phyloP scores from a whole-genome alignment of 1,284 basidiomycete species.

The Irpex sp. region DNA sequence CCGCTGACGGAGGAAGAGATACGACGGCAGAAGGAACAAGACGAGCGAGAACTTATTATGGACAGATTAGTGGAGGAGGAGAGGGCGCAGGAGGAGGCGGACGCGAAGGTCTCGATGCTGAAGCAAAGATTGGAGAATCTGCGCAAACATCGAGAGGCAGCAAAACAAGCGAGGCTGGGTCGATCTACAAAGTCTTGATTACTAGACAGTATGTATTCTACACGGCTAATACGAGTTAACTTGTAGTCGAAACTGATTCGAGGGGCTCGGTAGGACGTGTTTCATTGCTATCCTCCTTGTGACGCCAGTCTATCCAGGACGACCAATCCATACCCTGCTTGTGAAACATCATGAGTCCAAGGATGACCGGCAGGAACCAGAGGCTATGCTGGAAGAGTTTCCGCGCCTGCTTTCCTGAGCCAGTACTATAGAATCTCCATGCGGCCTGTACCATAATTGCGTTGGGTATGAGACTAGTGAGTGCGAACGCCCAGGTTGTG shows the following conservation, averaged over 20 bases:
- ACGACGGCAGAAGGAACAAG: conserved; percentile 49
- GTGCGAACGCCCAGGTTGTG: conserved; percentile 84
- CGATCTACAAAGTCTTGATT: conserved; percentile 8
- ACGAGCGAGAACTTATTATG: conserved; percentile 79
- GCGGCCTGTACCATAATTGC: conserved; percentile 67
- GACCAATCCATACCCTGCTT: conserved; percentile 79
- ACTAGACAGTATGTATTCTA: not conserved
- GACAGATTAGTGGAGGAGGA: conserved; percentile 78
- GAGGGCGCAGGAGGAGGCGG: conserved; percentile 78
- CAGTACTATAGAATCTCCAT: conserved; percentile 70
- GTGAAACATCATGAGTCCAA: conserved; percentile 93
- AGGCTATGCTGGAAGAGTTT: conserved; percentile 80
- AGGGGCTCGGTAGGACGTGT: not conserved
- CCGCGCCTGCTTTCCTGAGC: conserved; percentile 81
- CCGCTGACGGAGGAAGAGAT: conserved; percentile 43
- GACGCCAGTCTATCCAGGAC: conserved; percentile 14
- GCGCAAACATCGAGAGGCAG: conserved; percentile 50
- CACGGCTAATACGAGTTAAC: not conserved
- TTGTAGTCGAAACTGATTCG: not conserved
- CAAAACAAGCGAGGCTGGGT: conserved; percentile 26
- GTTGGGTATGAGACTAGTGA: conserved; percentile 80
- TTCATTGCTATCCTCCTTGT: conserved; percentile 9
- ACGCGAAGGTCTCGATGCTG: conserved; percentile 63
- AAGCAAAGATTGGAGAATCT: conserved; percentile 63
- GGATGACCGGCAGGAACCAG: conserved; percentile 89